Percentiles rank a stretch among this genome's conserved stretches.
phyloP scores from a whole-genome alignment of 176 grass and related monocot genomes.

The Alloteropsis semialata region DNA sequence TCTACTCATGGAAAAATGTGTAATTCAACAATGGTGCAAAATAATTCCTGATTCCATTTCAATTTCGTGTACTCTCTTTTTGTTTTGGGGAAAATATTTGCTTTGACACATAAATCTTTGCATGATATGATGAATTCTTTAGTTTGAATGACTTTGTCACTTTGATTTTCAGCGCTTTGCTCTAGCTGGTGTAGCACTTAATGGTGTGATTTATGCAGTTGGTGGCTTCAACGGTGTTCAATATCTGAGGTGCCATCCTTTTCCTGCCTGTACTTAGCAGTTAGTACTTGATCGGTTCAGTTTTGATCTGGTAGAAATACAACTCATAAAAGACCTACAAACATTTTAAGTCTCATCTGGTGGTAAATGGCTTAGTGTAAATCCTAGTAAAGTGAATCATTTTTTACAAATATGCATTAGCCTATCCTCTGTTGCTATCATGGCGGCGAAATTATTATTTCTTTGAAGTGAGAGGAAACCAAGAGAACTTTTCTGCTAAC shows the following conservation, averaged over 20 bases:
- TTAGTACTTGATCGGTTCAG: slow-evolving; percentile 25
- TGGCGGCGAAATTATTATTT: neutral
- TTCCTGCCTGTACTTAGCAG: slow-evolving; percentile 13
- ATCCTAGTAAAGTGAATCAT: slow-evolving; percentile 1
- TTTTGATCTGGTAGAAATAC: neutral
- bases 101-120: neutral
- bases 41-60: neutral
- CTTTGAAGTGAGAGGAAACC: neutral
- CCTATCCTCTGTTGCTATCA: slow-evolving; percentile 2
- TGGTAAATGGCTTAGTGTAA: neutral
- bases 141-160: neutral
- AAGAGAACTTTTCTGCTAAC: neutral
- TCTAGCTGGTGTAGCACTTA: slow-evolving; percentile 55
- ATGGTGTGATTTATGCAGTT: slow-evolving; percentile 72
- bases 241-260: slow-evolving; percentile 56
- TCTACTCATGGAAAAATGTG: neutral
- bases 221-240: slow-evolving; percentile 67
- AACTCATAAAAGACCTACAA: slow-evolving; percentile 1
- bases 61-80: neutral
- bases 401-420: neutral
- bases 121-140: slow-evolving; percentile 6
- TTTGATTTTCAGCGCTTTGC: slow-evolving; percentile 66
- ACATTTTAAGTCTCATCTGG: neutral
- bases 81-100: neutral
- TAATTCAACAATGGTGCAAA: neutral